Evolutionary conservation across 257 asterid species (phyloP).

Genomic region (Solanum virginianum): DNA sequence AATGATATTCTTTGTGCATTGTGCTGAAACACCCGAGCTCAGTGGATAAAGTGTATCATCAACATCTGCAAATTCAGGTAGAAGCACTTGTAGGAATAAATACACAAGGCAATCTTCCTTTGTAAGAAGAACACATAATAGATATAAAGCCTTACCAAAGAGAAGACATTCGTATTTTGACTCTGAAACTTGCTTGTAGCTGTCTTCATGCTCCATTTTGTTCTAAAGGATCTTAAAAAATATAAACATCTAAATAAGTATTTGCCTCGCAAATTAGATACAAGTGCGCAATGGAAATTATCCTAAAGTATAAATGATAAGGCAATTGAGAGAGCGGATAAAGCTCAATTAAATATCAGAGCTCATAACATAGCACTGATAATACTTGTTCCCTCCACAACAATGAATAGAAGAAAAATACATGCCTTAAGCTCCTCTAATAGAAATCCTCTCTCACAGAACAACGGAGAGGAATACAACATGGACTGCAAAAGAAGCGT

Average conservation of each 20-base stretch:
- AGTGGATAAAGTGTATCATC: constrained; percentile 85
- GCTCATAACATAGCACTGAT: background rate
- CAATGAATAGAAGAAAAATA: background rate
- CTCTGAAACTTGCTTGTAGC: constrained; percentile 23
- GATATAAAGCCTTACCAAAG: constrained; percentile 46
- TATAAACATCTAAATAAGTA: background rate
- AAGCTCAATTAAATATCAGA: background rate
- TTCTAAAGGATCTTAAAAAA: constrained; percentile 8
- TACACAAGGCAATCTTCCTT: background rate
- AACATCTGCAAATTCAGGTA: constrained; percentile 45
- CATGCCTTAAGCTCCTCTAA: background rate
- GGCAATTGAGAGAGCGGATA: background rate
- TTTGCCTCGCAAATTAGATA: background rate
- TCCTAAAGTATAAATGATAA: no score
- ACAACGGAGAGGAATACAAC: background rate
- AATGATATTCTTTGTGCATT: constrained; percentile 64
- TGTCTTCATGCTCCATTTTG: constrained; percentile 41
- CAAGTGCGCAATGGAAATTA: background rate
- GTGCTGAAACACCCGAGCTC: constrained; percentile 63
- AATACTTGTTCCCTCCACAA: background rate
- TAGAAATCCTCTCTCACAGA: background rate
- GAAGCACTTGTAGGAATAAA: background rate
- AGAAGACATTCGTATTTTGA: constrained; percentile 67
- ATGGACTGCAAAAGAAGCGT: background rate
- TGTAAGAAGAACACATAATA: background rate